These are phyloP conservation scores for Heliocybe sulcata DNA, from an alignment of 1,284 basidiomycete genomes.

Conservation along the genomic window DNA sequence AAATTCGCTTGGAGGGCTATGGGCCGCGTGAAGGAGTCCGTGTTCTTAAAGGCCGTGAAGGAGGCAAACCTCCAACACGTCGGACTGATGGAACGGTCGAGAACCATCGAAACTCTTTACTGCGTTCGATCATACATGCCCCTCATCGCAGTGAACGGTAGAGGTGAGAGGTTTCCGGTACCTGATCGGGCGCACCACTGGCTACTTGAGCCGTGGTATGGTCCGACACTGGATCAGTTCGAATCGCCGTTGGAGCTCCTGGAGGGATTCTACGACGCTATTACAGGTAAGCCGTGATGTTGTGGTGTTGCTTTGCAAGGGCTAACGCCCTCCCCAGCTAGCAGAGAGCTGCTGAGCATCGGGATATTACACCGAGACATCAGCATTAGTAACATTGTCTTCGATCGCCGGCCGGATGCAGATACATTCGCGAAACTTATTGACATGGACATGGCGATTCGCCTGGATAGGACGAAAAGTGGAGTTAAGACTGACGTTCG, in stretches of 20 bases:
- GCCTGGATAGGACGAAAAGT: neutral
- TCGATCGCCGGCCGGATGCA: neutral
- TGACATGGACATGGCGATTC: neutral
- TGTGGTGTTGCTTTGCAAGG: neutral
- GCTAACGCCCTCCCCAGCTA: neutral
- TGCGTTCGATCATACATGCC: neutral
- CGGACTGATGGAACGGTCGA: no score
- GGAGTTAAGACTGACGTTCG: neutral
- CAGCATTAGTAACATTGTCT: neutral
- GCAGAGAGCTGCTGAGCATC: neutral
- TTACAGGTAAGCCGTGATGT: conserved; percentile 1
- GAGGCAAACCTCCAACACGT: neutral
- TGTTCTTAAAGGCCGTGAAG: neutral
- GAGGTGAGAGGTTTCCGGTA: neutral
- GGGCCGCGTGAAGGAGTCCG: neutral
- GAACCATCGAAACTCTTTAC: no score
- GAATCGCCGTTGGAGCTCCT: neutral
- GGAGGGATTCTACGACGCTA: neutral
- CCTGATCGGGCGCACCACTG: neutral
- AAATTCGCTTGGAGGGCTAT: neutral
- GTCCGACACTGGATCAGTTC: neutral
- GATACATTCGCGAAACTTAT: neutral
- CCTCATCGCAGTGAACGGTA: no score
- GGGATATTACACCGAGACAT: neutral
- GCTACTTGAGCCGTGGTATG: neutral